Evolutionary conservation across 2,329 filamentous ascomycete genomes (phyloP).

Genomic region (Colletotrichum tropicale): DNA sequence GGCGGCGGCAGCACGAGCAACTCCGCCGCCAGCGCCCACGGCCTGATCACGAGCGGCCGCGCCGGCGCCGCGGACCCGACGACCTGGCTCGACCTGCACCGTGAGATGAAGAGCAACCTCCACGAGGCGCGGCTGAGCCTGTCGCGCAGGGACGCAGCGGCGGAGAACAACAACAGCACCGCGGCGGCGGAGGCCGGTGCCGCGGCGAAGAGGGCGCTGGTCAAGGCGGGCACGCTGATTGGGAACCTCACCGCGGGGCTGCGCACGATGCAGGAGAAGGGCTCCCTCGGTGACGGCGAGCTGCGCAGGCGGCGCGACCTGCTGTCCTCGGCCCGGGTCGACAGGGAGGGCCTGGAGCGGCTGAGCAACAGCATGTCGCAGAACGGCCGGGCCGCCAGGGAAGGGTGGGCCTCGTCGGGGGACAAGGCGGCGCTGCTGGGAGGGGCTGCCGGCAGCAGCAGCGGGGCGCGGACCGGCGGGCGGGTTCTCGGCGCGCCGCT

Average conservation of each 20-base stretch:
- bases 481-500: constrained; percentile 75
- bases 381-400: constrained; percentile 38
- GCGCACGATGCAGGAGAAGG: constrained; percentile 56
- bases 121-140: constrained; percentile 70
- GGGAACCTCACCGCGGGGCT: constrained; percentile 70
- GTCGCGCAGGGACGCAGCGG: constrained; percentile 66
- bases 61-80: constrained; percentile 56
- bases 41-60: constrained; percentile 36
- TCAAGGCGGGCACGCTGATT: constrained; percentile 70
- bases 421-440: constrained; percentile 58
- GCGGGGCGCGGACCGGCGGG: constrained; percentile 47
- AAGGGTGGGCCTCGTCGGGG: constrained; percentile 51
- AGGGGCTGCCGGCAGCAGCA: constrained; percentile 29
- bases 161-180: constrained; percentile 42
- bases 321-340: constrained; percentile 70
- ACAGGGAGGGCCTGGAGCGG: constrained; percentile 77
- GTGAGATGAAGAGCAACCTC: constrained; percentile 73
- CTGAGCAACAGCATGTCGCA: constrained; percentile 61
- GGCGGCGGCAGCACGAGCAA: constrained; percentile 44
- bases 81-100: constrained; percentile 78
- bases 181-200: constrained; percentile 66
- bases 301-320: constrained; percentile 74
- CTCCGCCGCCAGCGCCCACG: constrained; percentile 52
- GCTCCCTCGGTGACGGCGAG: constrained; percentile 74
- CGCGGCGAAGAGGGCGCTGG: constrained; percentile 75